Evolutionary conservation across 2,329 filamentous ascomycete species (phyloP).

Genomic region (Xylogone sp.): DNA sequence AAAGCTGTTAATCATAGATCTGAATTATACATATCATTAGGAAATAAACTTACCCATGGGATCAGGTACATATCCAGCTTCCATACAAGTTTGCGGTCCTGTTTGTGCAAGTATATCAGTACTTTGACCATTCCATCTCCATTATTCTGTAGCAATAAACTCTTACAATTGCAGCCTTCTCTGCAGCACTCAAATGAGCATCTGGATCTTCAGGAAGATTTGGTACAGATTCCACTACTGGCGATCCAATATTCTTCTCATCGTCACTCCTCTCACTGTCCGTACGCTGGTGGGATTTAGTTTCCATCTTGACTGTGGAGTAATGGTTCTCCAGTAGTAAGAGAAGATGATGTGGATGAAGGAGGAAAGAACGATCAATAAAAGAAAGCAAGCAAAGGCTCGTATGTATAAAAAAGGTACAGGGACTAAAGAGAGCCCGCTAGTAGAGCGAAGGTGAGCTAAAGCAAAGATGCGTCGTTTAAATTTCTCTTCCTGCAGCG

Average conservation of each 20-base stretch:
- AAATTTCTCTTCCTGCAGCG: background rate
- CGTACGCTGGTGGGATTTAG: background rate
- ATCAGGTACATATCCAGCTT: constrained; percentile 23
- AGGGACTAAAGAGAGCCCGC: background rate
- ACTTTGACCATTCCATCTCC: background rate
- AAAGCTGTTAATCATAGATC: constrained; percentile 22
- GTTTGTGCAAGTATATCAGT: constrained; percentile 1
- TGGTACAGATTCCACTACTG: background rate
- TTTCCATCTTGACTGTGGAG: background rate
- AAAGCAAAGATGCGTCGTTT: background rate
- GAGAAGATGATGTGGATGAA: background rate
- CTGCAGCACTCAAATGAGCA: constrained; percentile 57
- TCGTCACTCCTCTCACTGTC: constrained; percentile 6
- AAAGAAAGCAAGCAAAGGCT: background rate
- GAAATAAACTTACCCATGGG: constrained; percentile 48
- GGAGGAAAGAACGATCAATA: background rate
- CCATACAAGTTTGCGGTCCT: constrained; percentile 16
- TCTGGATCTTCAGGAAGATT: constrained; percentile 46
- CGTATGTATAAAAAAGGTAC: background rate
- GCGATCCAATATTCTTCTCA: constrained; percentile 2
- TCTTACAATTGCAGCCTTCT: constrained; percentile 55
- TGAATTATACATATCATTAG: constrained; percentile 38
- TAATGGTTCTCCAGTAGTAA: background rate
- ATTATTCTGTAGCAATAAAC: background rate
- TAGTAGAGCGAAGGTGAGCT: background rate